A percentile compares a stretch with the other conserved stretches of the same genome.
These are phyloP conservation scores for Spizellomyces punctatus DNA, from an alignment of 192 early-diverging fungal species.

Conservation along the genomic window DNA sequence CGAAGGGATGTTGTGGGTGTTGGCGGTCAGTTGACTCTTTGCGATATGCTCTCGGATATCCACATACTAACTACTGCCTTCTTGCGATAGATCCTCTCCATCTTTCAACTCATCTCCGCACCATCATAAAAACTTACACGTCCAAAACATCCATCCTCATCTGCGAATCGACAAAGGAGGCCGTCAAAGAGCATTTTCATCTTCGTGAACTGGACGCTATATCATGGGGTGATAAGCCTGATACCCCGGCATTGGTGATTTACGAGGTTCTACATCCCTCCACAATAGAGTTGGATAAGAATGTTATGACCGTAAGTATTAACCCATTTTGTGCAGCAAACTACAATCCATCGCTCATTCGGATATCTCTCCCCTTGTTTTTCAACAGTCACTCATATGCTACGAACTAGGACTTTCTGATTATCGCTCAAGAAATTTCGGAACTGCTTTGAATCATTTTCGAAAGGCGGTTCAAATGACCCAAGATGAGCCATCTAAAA, in stretches of 20 bases:
- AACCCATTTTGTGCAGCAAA: not conserved
- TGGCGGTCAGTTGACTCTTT: constrained; percentile 25
- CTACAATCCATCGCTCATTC: not conserved
- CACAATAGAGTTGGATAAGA: constrained; percentile 31
- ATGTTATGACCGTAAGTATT: constrained; percentile 30
- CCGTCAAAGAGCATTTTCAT: constrained; percentile 46
- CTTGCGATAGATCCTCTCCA: not conserved
- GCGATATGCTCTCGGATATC: not conserved
- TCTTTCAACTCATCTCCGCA: not conserved
- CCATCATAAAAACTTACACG: not conserved
- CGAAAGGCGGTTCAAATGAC: constrained; percentile 50
- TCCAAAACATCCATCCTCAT: constrained; percentile 43
- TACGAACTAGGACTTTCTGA: constrained; percentile 55
- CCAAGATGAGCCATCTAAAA: constrained; percentile 44
- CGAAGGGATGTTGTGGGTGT: constrained; percentile 9
- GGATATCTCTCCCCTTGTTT: constrained; percentile 2
- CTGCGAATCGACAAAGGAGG: constrained; percentile 38
- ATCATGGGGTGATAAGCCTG: constrained; percentile 6
- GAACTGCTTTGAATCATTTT: constrained; percentile 49
- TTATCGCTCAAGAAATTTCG: constrained; percentile 48
- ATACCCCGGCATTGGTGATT: constrained; percentile 27
- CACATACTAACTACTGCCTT: not conserved
- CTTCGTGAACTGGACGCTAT: constrained; percentile 49
- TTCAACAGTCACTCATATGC: constrained; percentile 37
- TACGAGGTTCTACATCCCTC: constrained; percentile 44